Conservation (phyloP, 106 monocot genomes). For the Acorus gramineus region DNA sequence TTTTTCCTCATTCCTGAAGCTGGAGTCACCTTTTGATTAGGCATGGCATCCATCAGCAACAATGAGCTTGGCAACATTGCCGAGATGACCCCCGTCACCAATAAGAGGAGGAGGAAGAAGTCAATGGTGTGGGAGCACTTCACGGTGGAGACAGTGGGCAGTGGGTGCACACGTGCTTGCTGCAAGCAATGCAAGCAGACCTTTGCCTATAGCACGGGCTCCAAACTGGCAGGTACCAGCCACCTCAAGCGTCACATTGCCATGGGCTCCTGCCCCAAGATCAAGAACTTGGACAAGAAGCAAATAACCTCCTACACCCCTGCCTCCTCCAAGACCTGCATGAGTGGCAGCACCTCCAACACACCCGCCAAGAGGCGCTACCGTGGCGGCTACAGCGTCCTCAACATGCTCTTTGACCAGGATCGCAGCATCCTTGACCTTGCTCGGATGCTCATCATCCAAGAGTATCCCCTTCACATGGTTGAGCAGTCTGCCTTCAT, state of each 20-base stretch:
- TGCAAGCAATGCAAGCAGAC: constrained; percentile 94
- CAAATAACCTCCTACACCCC: constrained; percentile 30
- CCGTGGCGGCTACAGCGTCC: constrained; percentile 24
- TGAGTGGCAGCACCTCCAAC: constrained; percentile 23
- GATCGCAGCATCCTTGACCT: constrained; percentile 47
- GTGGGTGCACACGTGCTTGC: constrained; percentile 63
- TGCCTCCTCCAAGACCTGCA: constrained; percentile 24
- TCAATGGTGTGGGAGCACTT: constrained; percentile 92
- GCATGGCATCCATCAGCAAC: too few relatives aligned
- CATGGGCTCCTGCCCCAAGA: constrained; percentile 71
- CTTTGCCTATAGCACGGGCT: constrained; percentile 79
- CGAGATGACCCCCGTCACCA: too few relatives aligned
- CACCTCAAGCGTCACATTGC: constrained; percentile 89
- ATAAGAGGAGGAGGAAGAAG: constrained; percentile 48
- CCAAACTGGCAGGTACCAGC: constrained; percentile 87
- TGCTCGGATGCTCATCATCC: constrained; percentile 87
- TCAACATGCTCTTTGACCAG: constrained; percentile 54
- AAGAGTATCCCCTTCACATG: constrained; percentile 83
- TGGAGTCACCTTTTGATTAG: too few relatives aligned
- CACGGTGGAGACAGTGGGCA: constrained; percentile 55
- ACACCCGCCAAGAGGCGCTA: constrained; percentile 61
- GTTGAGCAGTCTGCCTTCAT: constrained; percentile 64
- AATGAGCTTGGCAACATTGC: too few relatives aligned
- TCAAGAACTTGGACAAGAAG: constrained; percentile 45
- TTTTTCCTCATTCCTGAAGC: too few relatives aligned